phyloP scores from a whole-genome alignment of 495 filamentous ascomycete species.

The Penicillium dipodomyicola region DNA sequence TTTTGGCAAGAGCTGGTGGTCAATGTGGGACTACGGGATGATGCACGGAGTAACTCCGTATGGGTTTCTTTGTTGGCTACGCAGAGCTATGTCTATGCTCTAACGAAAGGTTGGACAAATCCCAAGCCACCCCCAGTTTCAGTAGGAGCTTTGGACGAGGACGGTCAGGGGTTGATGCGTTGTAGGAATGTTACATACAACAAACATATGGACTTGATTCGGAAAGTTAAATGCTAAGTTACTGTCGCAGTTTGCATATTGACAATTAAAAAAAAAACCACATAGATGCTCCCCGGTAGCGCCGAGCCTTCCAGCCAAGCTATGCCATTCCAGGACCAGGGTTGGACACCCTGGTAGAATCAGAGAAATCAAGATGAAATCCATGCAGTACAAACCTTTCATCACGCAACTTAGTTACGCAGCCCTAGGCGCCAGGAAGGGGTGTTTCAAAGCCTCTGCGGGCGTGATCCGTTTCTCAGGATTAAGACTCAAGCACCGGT shows the following conservation, averaged over 20 bases:
- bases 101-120: constrained; percentile 1
- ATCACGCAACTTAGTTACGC: not conserved
- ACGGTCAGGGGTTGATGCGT: not conserved
- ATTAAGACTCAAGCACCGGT: constrained; percentile 83
- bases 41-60: not conserved
- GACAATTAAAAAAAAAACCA: not conserved
- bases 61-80: constrained; percentile 2
- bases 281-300: not conserved
- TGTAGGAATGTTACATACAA: not conserved
- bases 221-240: not conserved
- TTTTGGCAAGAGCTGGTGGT: not conserved
- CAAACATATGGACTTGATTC: not conserved
- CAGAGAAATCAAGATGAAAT: not conserved
- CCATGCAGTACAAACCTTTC: not conserved
- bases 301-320: not conserved
- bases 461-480: constrained; percentile 91
- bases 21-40: not conserved
- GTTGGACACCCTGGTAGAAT: not conserved
- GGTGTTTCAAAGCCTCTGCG: constrained; percentile 81
- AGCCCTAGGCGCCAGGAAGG: constrained; percentile 60
- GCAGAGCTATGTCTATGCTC: not conserved
- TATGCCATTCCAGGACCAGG: not conserved
- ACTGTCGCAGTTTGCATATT: not conserved
- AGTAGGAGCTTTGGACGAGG: not conserved
- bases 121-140: not conserved